A percentile compares a stretch with the other conserved stretches of the same genome.
Evolutionary conservation across 2,329 filamentous ascomycete species (phyloP).

Genomic region (Aspergillus aculeatinus): DNA sequence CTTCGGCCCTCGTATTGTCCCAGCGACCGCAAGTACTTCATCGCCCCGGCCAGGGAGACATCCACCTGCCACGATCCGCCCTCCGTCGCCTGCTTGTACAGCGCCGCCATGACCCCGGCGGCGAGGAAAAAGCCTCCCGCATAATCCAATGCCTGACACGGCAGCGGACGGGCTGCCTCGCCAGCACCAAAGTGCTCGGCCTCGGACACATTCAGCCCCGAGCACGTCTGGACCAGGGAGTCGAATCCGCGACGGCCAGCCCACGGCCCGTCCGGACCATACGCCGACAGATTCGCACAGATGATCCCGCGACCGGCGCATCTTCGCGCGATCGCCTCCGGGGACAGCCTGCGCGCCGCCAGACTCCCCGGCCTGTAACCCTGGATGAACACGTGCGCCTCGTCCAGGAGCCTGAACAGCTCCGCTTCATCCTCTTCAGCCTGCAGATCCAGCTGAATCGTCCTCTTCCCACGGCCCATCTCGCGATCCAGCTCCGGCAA

Average conservation of each 20-base stretch:
- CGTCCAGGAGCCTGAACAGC: slow-evolving; percentile 32
- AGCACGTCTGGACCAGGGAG: slow-evolving; percentile 56
- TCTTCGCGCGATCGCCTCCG: slow-evolving; percentile 36
- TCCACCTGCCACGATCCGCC: slow-evolving; percentile 54
- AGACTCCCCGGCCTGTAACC: slow-evolving; percentile 51
- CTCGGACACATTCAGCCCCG: slow-evolving; percentile 58
- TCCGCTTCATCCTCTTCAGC: slow-evolving; percentile 20
- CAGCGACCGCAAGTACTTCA: slow-evolving; percentile 57
- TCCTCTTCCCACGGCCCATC: slow-evolving; percentile 39
- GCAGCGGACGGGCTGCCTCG: slow-evolving; percentile 45
- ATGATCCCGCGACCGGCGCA: slow-evolving; percentile 47
- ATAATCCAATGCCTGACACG: slow-evolving; percentile 59
- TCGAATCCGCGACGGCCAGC: slow-evolving; percentile 53
- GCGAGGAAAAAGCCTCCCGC: slow-evolving; percentile 57
- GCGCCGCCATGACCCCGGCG: slow-evolving; percentile 52
- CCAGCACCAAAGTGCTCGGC: slow-evolving; percentile 46
- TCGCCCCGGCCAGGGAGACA: slow-evolving; percentile 56
- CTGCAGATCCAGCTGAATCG: slow-evolving; percentile 38
- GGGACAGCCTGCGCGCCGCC: slow-evolving; percentile 44
- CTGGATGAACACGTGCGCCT: slow-evolving; percentile 47
- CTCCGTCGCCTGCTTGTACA: slow-evolving; percentile 48
- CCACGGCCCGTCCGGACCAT: slow-evolving; percentile 52
- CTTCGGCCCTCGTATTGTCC: slow-evolving; percentile 49
- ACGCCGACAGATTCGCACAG: slow-evolving; percentile 55
- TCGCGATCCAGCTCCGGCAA: slow-evolving; percentile 39